Evolutionary conservation across 495 filamentous ascomycete genomes (phyloP), one percentile per base, ranked within the genome.

Genomic region (Podospora pseudoanserina): DNA sequence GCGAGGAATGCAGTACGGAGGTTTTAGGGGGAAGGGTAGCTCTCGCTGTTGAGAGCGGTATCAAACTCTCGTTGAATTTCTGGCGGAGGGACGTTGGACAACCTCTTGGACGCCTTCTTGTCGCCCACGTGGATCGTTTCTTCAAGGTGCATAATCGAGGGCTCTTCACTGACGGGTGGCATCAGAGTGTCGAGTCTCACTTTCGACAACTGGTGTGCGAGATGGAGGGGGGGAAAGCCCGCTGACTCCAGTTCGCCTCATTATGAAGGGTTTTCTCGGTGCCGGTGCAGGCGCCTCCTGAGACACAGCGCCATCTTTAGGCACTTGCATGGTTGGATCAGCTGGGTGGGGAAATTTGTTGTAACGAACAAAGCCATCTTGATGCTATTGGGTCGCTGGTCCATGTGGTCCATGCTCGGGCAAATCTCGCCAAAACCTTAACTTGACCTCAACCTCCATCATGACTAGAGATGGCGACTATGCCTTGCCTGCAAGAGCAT

Each of bases 231-330:
- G 64, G 19, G 59, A 73, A 19, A 64, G 54, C 0, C 71, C 64
- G 23, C 60, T 67, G 39, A 68, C 61, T 0, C 71, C 71, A 9
- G 69, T 73, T 27, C 71, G 63, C 54, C 53, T 68, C 69, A 73
- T 69, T 49, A 71, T 73, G 64, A 69, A 67, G 2, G 71, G 69
- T 16, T 49, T 49, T 11, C 9, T 49, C 5, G 39, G 5, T 11
- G 39, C 39, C 6, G 39, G 39, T 13, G 39, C 5, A 6, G 30
- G 32, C 23, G 34, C 39, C 26, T 62, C 57, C 39, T 49, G 39
- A 18, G 39, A 49, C 39, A 49, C 39, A 49, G 23, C 23, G 23
- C 23, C 23, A 23, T 1, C 23, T 23, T 23, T 23, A 23, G 23
- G 23, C 23, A 23, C 23, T 23, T 23, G 1, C 1, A 23, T 23